Evolutionary conservation across 768 basidiomycete species (phyloP), one percentile per base, ranked within the genome.

Genomic region (Termitomyces sp.): DNA sequence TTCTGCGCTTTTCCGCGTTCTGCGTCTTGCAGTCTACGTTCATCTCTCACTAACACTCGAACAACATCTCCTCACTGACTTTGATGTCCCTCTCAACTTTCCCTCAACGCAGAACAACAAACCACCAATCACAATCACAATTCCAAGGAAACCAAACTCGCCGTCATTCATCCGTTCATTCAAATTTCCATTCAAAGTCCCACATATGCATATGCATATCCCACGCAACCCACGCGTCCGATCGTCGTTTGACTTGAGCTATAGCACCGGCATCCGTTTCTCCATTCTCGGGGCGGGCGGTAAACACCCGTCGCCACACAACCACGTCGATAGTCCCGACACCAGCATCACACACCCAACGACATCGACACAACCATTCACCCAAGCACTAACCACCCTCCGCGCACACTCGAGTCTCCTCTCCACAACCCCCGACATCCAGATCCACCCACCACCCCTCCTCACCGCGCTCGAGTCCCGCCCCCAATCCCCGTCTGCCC

Each of bases 31-130:
- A 0, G 68, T 82, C 15, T 86, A 82, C 63, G 63, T 75, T 9
- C 80, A 84, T 60, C 73, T 85, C 1, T 82, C 84, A 1, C 73
- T 85, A 32, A 56, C 84, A 4, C 78, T 88, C 15, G 86, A 88
- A 60, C 84, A 86, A 62, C 75, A 79, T 35, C 65, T 86, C 5
- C 73, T 87, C 27, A 52, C 68, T 4, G 74, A 84, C 64, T 82
- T 77, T 0, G 68, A 76, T 46, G 74, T 85, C n/a, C 64, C 67
- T 7, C 66, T 87, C 70, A 66, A 32, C 11, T 45, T 45, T 15
- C 43, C 25, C n/a, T n/a, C n/a, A n/a, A n/a, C n/a, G n/a, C n/a
- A n/a, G n/a, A n/a, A n/a, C n/a, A n/a, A n/a, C n/a, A n/a, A n/a
- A n/a, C n/a, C n/a, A n/a, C n/a, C n/a, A n/a, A n/a, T n/a, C n/a